phyloP scores from a whole-genome alignment of 2,329 filamentous ascomycete genomes.

The Leptographium radiaticola region DNA sequence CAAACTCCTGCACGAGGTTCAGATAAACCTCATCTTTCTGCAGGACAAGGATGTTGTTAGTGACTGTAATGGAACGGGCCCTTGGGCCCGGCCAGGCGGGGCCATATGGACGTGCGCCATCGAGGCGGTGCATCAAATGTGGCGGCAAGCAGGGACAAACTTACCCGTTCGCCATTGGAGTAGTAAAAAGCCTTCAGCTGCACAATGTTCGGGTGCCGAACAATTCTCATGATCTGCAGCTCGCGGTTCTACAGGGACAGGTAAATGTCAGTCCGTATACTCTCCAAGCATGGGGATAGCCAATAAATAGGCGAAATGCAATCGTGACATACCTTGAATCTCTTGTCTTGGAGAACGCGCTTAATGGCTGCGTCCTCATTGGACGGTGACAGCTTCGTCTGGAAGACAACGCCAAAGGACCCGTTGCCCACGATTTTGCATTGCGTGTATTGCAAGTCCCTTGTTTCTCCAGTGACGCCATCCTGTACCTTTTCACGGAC shows the following conservation, averaged over 20 bases:
- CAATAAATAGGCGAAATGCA: not conserved
- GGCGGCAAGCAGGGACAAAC: constrained; percentile 11
- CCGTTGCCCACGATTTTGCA: constrained; percentile 99
- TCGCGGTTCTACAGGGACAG: constrained; percentile 67
- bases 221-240: constrained; percentile 98
- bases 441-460: constrained; percentile 95
- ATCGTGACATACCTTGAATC: constrained; percentile 70
- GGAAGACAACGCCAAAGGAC: constrained; percentile 96
- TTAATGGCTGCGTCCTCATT: constrained; percentile 99
- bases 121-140: not conserved
- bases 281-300: not conserved
- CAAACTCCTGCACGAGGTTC: constrained; percentile 94
- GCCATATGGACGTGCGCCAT: not conserved
- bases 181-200: constrained; percentile 99
- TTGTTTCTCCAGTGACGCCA: constrained; percentile 89
- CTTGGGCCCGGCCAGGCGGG: not conserved
- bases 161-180: constrained; percentile 93
- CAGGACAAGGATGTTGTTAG: constrained; percentile 5
- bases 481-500: constrained; percentile 99
- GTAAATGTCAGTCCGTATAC: not conserved
- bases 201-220: constrained; percentile 96
- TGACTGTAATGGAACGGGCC: not conserved
- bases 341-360: constrained; percentile 95
- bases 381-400: constrained; percentile 95
- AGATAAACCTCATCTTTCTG: constrained; percentile 98